Conservation (phyloP, 345 rosid genomes). For the Capsella bursapastoris region DNA sequence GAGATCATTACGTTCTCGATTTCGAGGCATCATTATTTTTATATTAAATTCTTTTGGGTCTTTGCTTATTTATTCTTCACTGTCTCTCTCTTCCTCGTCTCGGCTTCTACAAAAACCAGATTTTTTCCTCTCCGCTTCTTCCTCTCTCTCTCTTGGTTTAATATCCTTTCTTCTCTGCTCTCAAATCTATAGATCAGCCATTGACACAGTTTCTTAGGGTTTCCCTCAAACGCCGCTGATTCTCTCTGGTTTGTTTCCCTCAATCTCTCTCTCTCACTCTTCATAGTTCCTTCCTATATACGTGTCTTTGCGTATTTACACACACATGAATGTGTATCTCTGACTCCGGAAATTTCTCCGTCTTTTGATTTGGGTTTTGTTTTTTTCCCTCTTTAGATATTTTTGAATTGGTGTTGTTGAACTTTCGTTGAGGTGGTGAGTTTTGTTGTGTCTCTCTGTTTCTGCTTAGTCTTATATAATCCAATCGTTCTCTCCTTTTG, state of each 20-base stretch:
- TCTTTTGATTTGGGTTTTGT: background rate
- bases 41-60: too few species aligned
- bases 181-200: conserved; percentile 8
- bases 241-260: conserved; percentile 33
- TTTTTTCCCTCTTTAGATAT: background rate
- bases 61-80: background rate
- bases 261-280: background rate
- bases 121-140: background rate
- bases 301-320: conserved; percentile 14
- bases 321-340: background rate
- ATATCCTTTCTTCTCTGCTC: background rate
- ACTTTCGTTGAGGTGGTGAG: background rate
- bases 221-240: conserved; percentile 17
- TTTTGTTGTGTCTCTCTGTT: conserved; percentile 10
- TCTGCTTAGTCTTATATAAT: conserved; percentile 1
- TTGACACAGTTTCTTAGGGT: background rate
- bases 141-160: background rate
- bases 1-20: conserved; percentile 31
- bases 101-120: conserved; percentile 30
- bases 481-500: background rate
- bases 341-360: conserved; percentile 14
- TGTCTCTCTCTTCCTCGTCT: background rate
- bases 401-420: conserved; percentile 15
- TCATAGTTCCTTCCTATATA: conserved; percentile 5
- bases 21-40: conserved; percentile 1